Evolutionary conservation across 1,139 yeast genomes (phyloP).

Genomic region (Saccharomyces hybrid): DNA sequence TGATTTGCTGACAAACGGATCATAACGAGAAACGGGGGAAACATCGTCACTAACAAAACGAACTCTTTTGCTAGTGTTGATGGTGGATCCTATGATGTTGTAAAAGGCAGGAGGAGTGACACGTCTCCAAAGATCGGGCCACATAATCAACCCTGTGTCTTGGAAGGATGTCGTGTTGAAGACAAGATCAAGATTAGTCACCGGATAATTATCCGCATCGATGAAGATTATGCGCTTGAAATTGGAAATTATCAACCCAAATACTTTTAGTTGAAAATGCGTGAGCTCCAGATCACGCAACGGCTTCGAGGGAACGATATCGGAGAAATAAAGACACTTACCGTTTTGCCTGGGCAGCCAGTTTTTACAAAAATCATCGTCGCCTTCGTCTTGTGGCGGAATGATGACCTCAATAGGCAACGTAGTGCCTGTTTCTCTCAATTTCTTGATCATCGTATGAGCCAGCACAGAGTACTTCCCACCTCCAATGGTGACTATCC

Average conservation of each 20-base stretch:
- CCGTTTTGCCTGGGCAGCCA: slow-evolving; percentile 47
- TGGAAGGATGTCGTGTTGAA: slow-evolving; percentile 35
- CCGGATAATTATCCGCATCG: slow-evolving; percentile 64
- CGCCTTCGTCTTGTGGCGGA: slow-evolving; percentile 45
- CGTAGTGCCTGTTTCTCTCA: slow-evolving; percentile 47
- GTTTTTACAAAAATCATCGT: slow-evolving; percentile 45
- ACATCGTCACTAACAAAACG: slow-evolving; percentile 24
- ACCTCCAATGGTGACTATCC: slow-evolving; percentile 59
- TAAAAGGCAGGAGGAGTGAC: slow-evolving; percentile 53
- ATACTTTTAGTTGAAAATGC: slow-evolving; percentile 57
- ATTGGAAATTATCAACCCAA: slow-evolving; percentile 51
- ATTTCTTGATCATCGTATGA: slow-evolving; percentile 45
- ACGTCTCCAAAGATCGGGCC: slow-evolving; percentile 74
- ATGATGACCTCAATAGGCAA: slow-evolving; percentile 56
- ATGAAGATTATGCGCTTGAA: slow-evolving; percentile 55
- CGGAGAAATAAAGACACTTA: slow-evolving; percentile 44
- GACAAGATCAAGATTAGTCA: slow-evolving; percentile 45
- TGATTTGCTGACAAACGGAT: neutral
- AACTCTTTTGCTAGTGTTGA: slow-evolving; percentile 24
- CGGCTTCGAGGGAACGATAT: slow-evolving; percentile 25
- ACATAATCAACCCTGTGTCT: slow-evolving; percentile 39
- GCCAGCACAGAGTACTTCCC: slow-evolving; percentile 52
- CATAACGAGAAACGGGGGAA: slow-evolving; percentile 21
- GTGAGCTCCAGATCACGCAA: slow-evolving; percentile 32
- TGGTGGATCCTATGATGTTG: slow-evolving; percentile 43